Conservation (phyloP, 805 yeast species). For the Maudiozyma barnettii region DNA sequence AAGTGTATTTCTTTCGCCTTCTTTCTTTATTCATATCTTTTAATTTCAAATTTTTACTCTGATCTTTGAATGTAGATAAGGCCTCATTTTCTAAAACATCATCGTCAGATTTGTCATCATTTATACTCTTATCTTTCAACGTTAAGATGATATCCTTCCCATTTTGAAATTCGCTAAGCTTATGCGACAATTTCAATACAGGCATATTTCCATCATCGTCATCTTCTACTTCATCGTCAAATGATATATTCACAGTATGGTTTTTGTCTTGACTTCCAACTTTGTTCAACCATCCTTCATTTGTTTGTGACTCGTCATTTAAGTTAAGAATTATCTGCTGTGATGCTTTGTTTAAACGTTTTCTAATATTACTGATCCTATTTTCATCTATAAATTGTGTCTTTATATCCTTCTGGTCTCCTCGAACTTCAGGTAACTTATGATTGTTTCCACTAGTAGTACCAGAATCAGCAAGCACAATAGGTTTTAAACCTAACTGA, state of each 20-base stretch:
- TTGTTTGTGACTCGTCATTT: neutral
- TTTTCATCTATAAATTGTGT: slow-evolving; percentile 7
- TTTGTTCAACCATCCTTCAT: slow-evolving; percentile 17
- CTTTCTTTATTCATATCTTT: slow-evolving; percentile 29
- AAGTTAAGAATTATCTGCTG: neutral
- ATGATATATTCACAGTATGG: neutral
- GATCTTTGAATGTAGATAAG: slow-evolving; percentile 19
- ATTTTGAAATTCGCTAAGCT: slow-evolving; percentile 32
- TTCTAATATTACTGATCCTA: slow-evolving; percentile 14
- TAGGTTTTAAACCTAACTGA: slow-evolving; percentile 33
- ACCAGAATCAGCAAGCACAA: slow-evolving; percentile 15
- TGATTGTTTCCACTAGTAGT: neutral
- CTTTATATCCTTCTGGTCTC: neutral
- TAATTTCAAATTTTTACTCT: slow-evolving; percentile 27
- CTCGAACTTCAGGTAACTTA: neutral
- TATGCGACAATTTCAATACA: slow-evolving; percentile 40
- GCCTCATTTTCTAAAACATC: slow-evolving; percentile 23
- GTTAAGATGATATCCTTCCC: slow-evolving; percentile 44
- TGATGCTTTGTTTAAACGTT: slow-evolving; percentile 10
- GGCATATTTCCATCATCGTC: slow-evolving; percentile 22
- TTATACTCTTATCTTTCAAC: slow-evolving; percentile 36
- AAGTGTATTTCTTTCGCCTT: slow-evolving; percentile 16
- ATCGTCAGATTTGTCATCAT: slow-evolving; percentile 20
- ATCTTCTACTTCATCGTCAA: slow-evolving; percentile 15
- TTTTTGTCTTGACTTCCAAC: slow-evolving; percentile 13